Evolutionary conservation across 192 early-diverging fungal species (phyloP).

Genomic region (Gamsiella multidivaricata): DNA sequence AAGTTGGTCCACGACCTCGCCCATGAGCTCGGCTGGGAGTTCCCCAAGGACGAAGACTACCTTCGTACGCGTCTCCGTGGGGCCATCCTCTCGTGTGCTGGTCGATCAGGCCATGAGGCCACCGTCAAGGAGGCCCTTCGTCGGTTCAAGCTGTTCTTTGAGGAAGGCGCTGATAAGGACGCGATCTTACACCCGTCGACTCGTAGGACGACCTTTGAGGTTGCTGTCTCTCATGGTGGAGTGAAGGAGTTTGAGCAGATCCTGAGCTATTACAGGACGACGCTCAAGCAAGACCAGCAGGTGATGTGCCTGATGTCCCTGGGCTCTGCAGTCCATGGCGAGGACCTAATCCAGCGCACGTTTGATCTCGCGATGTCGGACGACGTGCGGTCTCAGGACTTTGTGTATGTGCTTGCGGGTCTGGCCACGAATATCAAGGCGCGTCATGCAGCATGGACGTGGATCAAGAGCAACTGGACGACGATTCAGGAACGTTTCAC

Average conservation of each 20-base stretch:
- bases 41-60: constrained; percentile 76
- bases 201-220: constrained; percentile 66
- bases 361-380: constrained; percentile 67
- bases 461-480: constrained; percentile 64
- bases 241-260: constrained; percentile 55
- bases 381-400: constrained; percentile 69
- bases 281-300: constrained; percentile 57
- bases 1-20: constrained; percentile 79
- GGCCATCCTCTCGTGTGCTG: constrained; percentile 76
- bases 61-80: constrained; percentile 79
- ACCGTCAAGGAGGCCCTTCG: constrained; percentile 63
- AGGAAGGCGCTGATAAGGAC: constrained; percentile 63
- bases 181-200: constrained; percentile 69
- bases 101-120: constrained; percentile 62
- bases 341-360: constrained; percentile 61
- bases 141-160: constrained; percentile 65
- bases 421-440: constrained; percentile 53
- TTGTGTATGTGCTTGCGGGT: constrained; percentile 60
- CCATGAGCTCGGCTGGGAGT: constrained; percentile 83
- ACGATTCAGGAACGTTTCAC: constrained; percentile 61
- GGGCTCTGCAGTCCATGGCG: constrained; percentile 60
- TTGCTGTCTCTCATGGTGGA: constrained; percentile 64
- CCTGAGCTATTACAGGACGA: constrained; percentile 57
- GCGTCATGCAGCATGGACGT: constrained; percentile 65
- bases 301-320: constrained; percentile 69